Conservation (phyloP, 257 asterid genomes). For the Solanum arcanum region DNA sequence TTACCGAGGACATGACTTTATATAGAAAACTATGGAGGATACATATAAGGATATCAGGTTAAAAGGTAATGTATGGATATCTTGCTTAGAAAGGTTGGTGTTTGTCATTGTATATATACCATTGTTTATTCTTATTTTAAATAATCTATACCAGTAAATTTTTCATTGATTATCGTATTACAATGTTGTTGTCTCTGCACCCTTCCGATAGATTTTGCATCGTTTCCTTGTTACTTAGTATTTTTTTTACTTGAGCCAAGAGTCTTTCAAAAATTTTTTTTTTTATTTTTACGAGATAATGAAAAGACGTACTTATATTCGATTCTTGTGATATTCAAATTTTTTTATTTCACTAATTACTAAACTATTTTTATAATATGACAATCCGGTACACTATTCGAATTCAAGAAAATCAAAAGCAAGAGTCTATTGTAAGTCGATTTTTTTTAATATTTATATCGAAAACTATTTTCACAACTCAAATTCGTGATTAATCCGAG, state of each 20-base stretch:
- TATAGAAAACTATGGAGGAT: not conserved
- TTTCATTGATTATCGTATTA: no score
- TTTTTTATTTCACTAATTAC: not conserved
- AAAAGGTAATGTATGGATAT: no score
- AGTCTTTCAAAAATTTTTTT: no score
- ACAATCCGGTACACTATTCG: not conserved
- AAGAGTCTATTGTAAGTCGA: not conserved
- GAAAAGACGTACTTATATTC: fast-evolving
- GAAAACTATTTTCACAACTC: no score
- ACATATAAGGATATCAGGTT: not conserved
- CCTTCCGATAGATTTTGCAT: not conserved
- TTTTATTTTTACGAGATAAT: not conserved
- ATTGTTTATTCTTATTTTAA: not conserved
- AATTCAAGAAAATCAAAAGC: not conserved
- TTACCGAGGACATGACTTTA: not conserved
- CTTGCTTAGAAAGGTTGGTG: not conserved
- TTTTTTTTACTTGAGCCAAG: not conserved
- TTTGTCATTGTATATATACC: not conserved
- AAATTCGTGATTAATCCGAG: no score
- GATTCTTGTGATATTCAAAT: no score
- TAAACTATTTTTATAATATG: no score
- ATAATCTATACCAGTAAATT: not conserved
- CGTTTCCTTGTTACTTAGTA: not conserved
- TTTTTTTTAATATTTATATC: no score
- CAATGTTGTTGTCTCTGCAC: not conserved